Base-by-base conservation (phyloP, 2,329 filamentous ascomycete species). In the Hymenoscyphus fructigenus region DNA sequence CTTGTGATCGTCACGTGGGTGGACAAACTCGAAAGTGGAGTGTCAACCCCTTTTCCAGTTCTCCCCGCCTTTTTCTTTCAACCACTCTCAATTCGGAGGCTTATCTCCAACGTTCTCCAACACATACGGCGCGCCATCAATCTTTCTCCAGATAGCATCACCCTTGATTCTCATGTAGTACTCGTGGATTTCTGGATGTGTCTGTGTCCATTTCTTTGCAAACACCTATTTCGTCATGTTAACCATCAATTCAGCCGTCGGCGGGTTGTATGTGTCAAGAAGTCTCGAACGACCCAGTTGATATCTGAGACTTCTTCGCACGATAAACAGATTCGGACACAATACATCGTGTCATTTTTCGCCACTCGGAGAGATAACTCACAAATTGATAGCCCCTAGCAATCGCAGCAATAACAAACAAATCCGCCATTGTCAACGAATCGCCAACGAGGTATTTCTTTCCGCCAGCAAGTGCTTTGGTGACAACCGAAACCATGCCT, bases 351-450 rank as follows among this genome's bases (percentile, higher is more conserved):
- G 29, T 32, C 32, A 10, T 36, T 9, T 12, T 36, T 36, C 34
- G 34, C 34, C 34, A 36, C 34, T 5, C 36, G 10, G 23, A 4
- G 6, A 15, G 12, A 23, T 44, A 47, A 59, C 64, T 36, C 60
- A 70, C 68, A 66, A 67, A 70, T 65, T 70, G 68, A 59, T 70
- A 70, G 7, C 68, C 68, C 36, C 68, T 62, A 6, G 68, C 68
- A 14, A 70, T 57, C 28, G 66, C 68, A 28, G 68, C 67, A 59
- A 70, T 50, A 20, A 71, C 66, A 60, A 71, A 71, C 26, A 70
- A 59, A 62, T 70, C 68, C 12, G 68, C 68, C 29, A 70, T 53
- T 17, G 68, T 70, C 20, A 70, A 56, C 15, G 15, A 36, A 56
- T 66, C 62, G 2, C 68, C 68, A 28, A 70, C 68, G 5, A 70